phyloP scores from a whole-genome alignment of 345 rosid genomes.

The Gossypium ekmanianum region DNA sequence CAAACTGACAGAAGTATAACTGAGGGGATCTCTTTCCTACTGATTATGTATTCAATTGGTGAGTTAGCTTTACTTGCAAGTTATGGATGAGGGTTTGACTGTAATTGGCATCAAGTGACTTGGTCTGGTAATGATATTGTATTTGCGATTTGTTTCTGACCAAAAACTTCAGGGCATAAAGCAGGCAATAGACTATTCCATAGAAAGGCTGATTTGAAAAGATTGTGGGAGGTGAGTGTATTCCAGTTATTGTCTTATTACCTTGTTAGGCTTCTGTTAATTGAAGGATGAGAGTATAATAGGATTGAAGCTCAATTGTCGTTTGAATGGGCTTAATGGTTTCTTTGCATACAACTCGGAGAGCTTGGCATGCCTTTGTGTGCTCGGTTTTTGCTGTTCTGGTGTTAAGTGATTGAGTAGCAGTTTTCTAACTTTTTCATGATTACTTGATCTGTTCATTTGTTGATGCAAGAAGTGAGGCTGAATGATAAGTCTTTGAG shows the following conservation, averaged over 20 bases:
- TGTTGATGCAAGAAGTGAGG: not conserved
- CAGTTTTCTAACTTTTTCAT: not conserved
- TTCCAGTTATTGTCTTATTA: not conserved
- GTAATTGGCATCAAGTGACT: not conserved
- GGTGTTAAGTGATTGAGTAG: not conserved
- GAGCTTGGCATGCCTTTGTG: not conserved
- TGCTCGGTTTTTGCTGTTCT: not conserved
- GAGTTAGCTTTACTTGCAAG: not conserved
- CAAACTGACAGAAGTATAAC: not conserved
- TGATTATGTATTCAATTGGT: not conserved
- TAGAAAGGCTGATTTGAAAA: not conserved
- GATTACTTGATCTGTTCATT: not conserved
- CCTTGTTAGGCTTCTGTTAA: not conserved
- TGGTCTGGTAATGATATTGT: not conserved
- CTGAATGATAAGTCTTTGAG: not conserved
- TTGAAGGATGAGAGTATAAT: not conserved
- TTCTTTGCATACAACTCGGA: not conserved
- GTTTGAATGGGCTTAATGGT: not conserved
- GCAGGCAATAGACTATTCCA: not conserved
- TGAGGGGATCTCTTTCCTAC: not conserved
- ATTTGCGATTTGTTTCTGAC: not conserved
- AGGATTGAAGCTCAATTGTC: not conserved
- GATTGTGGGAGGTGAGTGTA: constrained; percentile 2
- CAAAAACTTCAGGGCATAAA: not conserved
- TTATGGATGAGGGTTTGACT: not conserved